Evolutionary conservation across 805 yeast genomes (phyloP).

Genomic region (Saturnispora dispora): DNA sequence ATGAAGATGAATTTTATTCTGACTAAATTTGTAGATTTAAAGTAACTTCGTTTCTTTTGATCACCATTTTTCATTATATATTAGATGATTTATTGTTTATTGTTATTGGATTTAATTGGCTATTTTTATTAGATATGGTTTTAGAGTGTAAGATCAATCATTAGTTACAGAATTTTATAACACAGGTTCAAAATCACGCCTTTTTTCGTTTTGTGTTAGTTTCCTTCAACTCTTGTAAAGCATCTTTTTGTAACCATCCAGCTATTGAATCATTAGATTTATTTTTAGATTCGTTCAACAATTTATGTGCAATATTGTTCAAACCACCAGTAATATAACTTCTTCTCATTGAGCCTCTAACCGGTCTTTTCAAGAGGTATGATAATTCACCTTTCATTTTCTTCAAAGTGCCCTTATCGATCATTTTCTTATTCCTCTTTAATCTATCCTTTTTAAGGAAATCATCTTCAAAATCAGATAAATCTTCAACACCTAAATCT

Average conservation of each 20-base stretch:
- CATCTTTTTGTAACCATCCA: slow-evolving; percentile 62
- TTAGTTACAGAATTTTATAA: neutral
- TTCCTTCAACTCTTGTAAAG: slow-evolving; percentile 49
- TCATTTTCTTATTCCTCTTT: slow-evolving; percentile 42
- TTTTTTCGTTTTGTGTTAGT: neutral
- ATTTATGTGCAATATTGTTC: slow-evolving; percentile 65
- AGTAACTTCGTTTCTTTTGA: slow-evolving; percentile 1
- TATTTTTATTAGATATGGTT: neutral
- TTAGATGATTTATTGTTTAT: slow-evolving; percentile 2
- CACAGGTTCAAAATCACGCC: neutral
- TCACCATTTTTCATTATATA: slow-evolving; percentile 2
- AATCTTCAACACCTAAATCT: slow-evolving; percentile 75
- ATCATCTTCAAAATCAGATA: slow-evolving; percentile 61
- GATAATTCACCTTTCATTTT: slow-evolving; percentile 43
- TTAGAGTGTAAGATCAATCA: too few species aligned
- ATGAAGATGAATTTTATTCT: slow-evolving; percentile 65
- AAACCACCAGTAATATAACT: slow-evolving; percentile 76
- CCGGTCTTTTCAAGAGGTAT: slow-evolving; percentile 40
- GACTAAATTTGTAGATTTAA: slow-evolving; percentile 25
- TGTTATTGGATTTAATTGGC: neutral
- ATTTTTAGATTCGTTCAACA: slow-evolving; percentile 42
- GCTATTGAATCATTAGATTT: slow-evolving; percentile 51
- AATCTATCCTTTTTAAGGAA: slow-evolving; percentile 53
- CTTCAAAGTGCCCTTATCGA: slow-evolving; percentile 42
- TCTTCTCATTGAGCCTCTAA: slow-evolving; percentile 55